phyloP scores from a whole-genome alignment of 805 yeast genomes.

The Saturnispora galanensis region DNA sequence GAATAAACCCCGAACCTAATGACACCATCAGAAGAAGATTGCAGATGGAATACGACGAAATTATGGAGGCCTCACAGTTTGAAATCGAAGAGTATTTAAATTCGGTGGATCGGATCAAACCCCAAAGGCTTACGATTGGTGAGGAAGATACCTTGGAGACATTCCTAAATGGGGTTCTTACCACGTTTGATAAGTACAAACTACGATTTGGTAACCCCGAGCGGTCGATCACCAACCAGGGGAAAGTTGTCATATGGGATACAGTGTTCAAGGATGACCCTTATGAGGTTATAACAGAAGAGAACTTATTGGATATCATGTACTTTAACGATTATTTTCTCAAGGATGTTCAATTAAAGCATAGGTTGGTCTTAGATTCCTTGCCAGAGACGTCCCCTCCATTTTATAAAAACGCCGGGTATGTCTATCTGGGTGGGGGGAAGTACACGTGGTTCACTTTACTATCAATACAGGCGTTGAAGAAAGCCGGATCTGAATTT shows the following conservation, averaged over 20 bases:
- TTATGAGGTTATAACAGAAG: conserved; percentile 9
- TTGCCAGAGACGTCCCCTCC: conserved; percentile 32
- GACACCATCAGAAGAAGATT: not conserved
- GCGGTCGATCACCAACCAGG: conserved; percentile 12
- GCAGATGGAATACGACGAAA: conserved; percentile 11
- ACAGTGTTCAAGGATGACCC: conserved; percentile 15
- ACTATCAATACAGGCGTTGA: conserved; percentile 30
- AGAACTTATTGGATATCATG: conserved; percentile 12
- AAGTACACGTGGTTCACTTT: conserved; percentile 33
- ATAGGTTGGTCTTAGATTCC: conserved; percentile 32
- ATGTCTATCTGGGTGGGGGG: conserved; percentile 37
- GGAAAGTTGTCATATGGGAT: conserved; percentile 20
- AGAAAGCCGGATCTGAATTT: conserved; percentile 33
- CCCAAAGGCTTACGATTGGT: not conserved
- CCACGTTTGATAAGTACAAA: conserved; percentile 9
- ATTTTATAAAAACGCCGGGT: conserved; percentile 23
- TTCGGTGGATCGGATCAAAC: not conserved
- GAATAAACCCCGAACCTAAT: not conserved
- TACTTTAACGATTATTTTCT: conserved; percentile 32
- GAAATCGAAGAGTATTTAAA: conserved; percentile 7
- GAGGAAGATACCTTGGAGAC: not conserved
- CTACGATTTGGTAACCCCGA: conserved; percentile 14
- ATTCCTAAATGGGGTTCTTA: conserved; percentile 12
- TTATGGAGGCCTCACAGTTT: conserved; percentile 6
- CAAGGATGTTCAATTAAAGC: conserved; percentile 36